Evolutionary conservation across 192 early-diverging fungal genomes (phyloP).

Genomic region (Entophlyctis helioformis): DNA sequence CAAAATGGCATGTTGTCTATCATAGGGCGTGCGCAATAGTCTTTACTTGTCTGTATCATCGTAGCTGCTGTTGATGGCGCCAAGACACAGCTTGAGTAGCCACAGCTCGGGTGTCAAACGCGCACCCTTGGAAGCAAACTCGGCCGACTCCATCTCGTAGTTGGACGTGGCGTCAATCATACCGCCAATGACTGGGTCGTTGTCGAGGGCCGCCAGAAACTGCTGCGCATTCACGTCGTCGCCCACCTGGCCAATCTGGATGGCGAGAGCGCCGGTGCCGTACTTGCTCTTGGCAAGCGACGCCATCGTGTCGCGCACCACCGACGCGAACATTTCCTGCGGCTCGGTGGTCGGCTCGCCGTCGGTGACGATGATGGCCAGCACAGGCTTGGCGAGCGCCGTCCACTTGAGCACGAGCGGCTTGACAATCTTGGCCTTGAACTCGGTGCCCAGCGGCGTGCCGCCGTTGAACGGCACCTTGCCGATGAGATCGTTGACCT

Average conservation of each 20-base stretch:
- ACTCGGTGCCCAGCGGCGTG: slow-evolving; percentile 16
- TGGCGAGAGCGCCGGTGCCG: slow-evolving; percentile 6
- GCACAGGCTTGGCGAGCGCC: slow-evolving; percentile 13
- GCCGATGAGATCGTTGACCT: slow-evolving; percentile 4
- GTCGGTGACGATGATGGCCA: too few relatives aligned
- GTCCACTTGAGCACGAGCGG: slow-evolving; percentile 7
- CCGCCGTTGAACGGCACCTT: slow-evolving; percentile 11
- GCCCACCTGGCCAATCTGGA: slow-evolving; percentile 18
- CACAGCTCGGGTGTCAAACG: slow-evolving; percentile 14
- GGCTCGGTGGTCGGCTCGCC: slow-evolving; percentile 13
- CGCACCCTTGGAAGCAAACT: slow-evolving; percentile 11
- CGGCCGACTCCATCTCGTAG: slow-evolving; percentile 20
- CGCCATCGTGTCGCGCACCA: slow-evolving; percentile 6
- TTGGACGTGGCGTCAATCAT: slow-evolving; percentile 14
- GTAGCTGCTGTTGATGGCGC: slow-evolving; percentile 7
- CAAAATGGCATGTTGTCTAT: too few relatives aligned
- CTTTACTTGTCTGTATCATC: slow-evolving; percentile 13
- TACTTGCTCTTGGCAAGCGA: slow-evolving; percentile 4
- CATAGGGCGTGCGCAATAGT: too few relatives aligned
- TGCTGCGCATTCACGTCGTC: slow-evolving; percentile 14
- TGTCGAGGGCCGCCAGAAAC: slow-evolving; percentile 11
- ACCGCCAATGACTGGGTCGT: slow-evolving; percentile 11
- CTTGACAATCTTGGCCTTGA: slow-evolving; percentile 13
- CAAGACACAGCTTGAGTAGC: slow-evolving; percentile 17
- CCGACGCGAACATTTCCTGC: slow-evolving; percentile 3